These are phyloP conservation scores for Phytophthora constricta DNA, from an alignment of 352 stramenopile species.

Conservation along the genomic window DNA sequence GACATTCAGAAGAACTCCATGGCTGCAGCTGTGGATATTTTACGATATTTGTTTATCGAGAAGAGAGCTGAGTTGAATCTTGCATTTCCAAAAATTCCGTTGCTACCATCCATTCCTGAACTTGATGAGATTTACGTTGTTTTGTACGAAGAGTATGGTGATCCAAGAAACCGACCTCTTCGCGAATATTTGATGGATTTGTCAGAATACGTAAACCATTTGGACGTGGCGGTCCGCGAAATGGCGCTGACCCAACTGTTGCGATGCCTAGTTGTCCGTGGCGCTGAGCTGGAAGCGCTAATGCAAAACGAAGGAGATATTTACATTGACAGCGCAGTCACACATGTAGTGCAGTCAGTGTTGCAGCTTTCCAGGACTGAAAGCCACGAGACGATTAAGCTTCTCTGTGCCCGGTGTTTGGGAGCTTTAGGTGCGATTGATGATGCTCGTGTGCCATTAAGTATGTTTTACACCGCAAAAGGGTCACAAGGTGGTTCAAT, in stretches of 20 bases:
- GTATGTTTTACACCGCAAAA: slow-evolving; percentile 60
- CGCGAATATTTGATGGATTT: slow-evolving; percentile 65
- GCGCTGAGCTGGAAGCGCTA: slow-evolving; percentile 62
- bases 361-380: slow-evolving; percentile 73
- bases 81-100: slow-evolving; percentile 69
- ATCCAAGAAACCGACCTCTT: slow-evolving; percentile 51
- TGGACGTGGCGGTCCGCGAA: slow-evolving; percentile 81
- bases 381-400: slow-evolving; percentile 65
- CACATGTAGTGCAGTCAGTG: slow-evolving; percentile 69
- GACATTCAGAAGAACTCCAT: slow-evolving; percentile 31
- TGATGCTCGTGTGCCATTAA: slow-evolving; percentile 72
- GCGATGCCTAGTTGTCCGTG: slow-evolving; percentile 64
- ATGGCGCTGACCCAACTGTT: slow-evolving; percentile 77
- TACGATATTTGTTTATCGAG: slow-evolving; percentile 83
- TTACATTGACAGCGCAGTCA: slow-evolving; percentile 65
- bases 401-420: slow-evolving; percentile 76
- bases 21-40: slow-evolving; percentile 38
- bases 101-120: slow-evolving; percentile 71
- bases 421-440: slow-evolving; percentile 85
- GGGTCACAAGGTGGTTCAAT: slow-evolving; percentile 25
- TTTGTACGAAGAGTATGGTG: slow-evolving; percentile 65
- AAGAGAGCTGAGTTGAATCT: slow-evolving; percentile 62
- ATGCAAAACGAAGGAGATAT: slow-evolving; percentile 78
- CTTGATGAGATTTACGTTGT: slow-evolving; percentile 70
- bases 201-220: slow-evolving; percentile 75